Percentiles rank a stretch among this genome's conserved stretches.
Conservation (phyloP, 2,329 filamentous ascomycete genomes). For the Basipetospora chlamydospora region DNA sequence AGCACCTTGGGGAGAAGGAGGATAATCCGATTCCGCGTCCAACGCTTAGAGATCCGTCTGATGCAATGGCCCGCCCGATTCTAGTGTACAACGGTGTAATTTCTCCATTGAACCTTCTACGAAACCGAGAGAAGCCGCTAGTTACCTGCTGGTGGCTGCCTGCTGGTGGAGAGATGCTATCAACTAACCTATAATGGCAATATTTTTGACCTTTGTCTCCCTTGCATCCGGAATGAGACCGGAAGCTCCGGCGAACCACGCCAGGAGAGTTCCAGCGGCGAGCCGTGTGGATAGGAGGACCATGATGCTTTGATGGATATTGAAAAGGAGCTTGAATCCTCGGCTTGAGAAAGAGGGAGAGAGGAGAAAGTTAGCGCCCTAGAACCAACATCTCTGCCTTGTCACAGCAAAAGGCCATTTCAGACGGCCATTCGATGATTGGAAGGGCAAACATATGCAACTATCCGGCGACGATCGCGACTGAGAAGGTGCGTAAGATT, state of each 20-base stretch:
- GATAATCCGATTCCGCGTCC: background rate
- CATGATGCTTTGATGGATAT: no score
- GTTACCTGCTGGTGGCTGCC: background rate
- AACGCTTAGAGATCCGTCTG: background rate
- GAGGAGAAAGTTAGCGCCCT: background rate
- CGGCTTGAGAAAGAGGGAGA: background rate
- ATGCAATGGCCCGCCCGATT: no score
- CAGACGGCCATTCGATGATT: no score
- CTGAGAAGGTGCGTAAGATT: no score
- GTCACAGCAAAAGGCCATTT: no score
- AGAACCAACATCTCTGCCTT: no score
- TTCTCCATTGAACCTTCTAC: background rate
- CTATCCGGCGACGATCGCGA: no score
- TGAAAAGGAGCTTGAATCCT: no score
- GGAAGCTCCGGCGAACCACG: background rate
- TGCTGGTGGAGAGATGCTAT: background rate
- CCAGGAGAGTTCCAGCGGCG: background rate
- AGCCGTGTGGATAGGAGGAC: no score
- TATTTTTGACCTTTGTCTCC: slow-evolving; percentile 9
- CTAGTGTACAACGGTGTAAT: background rate
- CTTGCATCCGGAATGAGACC: background rate
- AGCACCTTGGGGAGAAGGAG: slow-evolving; percentile 3
- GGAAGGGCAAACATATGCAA: no score
- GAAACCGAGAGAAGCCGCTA: background rate
- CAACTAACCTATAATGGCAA: slow-evolving; percentile 16